phyloP scores from a whole-genome alignment of 495 filamentous ascomycete species.

The Penicillium pancosmium region DNA sequence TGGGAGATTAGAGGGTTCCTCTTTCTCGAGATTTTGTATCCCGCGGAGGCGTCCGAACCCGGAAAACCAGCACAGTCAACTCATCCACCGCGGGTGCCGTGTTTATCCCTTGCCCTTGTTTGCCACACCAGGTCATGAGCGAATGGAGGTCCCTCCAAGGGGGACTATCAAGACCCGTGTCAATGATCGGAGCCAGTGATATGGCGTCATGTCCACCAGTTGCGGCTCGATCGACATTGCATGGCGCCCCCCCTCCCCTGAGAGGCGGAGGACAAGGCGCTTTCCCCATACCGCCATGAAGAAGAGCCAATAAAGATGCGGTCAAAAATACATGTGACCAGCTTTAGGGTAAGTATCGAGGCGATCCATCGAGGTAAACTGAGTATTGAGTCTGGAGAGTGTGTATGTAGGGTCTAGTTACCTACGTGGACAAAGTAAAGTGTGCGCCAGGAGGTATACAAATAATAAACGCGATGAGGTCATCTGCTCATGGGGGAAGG shows the following conservation, averaged over 20 bases:
- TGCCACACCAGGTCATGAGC: not conserved
- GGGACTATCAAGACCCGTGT: slow-evolving; percentile 1
- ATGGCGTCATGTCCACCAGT: slow-evolving; percentile 29
- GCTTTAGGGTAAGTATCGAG: slow-evolving; percentile 3
- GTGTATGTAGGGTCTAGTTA: not conserved
- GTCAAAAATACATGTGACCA: slow-evolving; percentile 3
- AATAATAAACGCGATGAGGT: too few relatives aligned
- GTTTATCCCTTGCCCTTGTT: slow-evolving; percentile 2
- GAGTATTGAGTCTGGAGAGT: slow-evolving; percentile 3
- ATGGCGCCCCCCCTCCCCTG: slow-evolving; percentile 33
- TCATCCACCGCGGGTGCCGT: not conserved
- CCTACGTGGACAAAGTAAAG: not conserved
- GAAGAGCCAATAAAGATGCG: slow-evolving; percentile 15
- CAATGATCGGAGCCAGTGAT: slow-evolving; percentile 18
- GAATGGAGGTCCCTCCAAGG: not conserved
- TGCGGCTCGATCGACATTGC: slow-evolving; percentile 46
- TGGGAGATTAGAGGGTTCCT: not conserved
- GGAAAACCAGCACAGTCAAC: not conserved
- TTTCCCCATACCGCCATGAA: slow-evolving; percentile 15
- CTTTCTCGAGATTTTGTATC: not conserved
- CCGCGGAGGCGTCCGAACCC: slow-evolving; percentile 1
- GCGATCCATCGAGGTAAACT: slow-evolving; percentile 12
- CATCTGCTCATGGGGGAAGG: too few relatives aligned
- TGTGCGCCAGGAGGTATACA: slow-evolving; percentile 4
- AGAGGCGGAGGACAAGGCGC: slow-evolving; percentile 16